These are phyloP conservation scores for Chlamydomonas schloesseri DNA, from an alignment of 139 green algal species.

Conservation along the genomic window DNA sequence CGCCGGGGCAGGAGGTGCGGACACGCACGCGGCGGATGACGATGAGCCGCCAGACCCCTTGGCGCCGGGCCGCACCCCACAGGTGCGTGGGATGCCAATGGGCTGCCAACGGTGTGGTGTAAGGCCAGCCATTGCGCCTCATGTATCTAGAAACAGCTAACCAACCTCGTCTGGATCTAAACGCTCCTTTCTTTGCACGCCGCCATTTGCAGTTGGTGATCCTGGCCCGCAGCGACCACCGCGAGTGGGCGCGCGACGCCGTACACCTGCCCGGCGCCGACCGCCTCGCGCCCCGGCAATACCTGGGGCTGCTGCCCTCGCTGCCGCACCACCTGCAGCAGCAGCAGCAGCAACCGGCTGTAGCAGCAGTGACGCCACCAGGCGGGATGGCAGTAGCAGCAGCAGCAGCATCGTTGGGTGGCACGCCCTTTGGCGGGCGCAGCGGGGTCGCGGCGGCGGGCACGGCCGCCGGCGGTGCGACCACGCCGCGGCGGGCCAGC, in stretches of 20 bases:
- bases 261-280: constrained; percentile 11
- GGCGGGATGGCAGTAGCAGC: neutral
- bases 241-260: constrained; percentile 35
- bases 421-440: neutral
- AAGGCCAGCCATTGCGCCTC: too few relatives aligned
- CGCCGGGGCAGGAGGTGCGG: neutral
- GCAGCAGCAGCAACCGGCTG: neutral
- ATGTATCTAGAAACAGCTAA: too few relatives aligned
- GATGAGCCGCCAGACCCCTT: constrained; percentile 7
- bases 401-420: neutral
- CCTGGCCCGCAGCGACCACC: constrained; percentile 27
- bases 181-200: too few relatives aligned
- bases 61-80: neutral
- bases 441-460: neutral
- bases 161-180: too few relatives aligned
- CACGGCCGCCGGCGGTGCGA: neutral
- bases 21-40: neutral
- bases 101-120: too few relatives aligned
- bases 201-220: constrained; percentile 33
- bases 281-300: constrained; percentile 29
- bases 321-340: constrained; percentile 12
- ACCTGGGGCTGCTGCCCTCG: constrained; percentile 54
- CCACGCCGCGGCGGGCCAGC: neutral
- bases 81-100: too few relatives aligned
- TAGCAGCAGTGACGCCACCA: neutral